Base-by-base conservation (phyloP, 1,284 basidiomycete species). In the Apiotrichum laibachii region DNA sequence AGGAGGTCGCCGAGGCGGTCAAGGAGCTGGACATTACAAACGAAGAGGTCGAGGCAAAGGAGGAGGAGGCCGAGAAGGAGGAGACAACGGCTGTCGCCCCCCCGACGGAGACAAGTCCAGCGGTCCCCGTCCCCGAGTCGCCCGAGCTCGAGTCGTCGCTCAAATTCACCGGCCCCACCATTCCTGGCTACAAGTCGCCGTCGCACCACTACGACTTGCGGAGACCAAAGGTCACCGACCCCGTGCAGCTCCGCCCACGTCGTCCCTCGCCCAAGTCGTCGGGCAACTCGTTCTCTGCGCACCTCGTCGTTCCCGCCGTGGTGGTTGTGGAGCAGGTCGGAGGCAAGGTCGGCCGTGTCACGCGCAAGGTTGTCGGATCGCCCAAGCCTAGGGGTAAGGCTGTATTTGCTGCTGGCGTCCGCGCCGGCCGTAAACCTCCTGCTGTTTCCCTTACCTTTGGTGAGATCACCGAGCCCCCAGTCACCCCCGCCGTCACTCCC, bases 241-340 rank as follows among this genome's bases (percentile, higher is more conserved):
- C 59, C 7, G 43, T 63, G 34, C 35, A 22, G 19, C 48, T 69
- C 8, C 54, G 58, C 2, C 52, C 62, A 1, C 35, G 31, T 11
- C 53, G 68, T 21, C 72, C 70, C 1, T 53, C 65, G 5, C 52
- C 52, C 21, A 55, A 43, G 7, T 53, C 54, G 0, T 40, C 45
- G 7, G 62, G 58, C 31, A 67, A 68, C 50, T 47, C 61, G 31
- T 73, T 65, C 51, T 53, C 63, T 11, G 39, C 53, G 12, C 45
- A 26, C 31, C 60, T 68, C 22, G 34, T 45, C 0, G 40, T 39
- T n/a, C 15, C 10, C 6, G 63, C 67, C 2, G 57, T 67, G 19
- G 35, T 59, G 26, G 55, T 54, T 15, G 31, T 44, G n/a, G 61
- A 67, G 40, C 48, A 48, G 21, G 45, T 59, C 6, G 48, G 57